Conservation (phyloP, 1,139 yeast genomes). For the Saccharomyces hybrid region DNA sequence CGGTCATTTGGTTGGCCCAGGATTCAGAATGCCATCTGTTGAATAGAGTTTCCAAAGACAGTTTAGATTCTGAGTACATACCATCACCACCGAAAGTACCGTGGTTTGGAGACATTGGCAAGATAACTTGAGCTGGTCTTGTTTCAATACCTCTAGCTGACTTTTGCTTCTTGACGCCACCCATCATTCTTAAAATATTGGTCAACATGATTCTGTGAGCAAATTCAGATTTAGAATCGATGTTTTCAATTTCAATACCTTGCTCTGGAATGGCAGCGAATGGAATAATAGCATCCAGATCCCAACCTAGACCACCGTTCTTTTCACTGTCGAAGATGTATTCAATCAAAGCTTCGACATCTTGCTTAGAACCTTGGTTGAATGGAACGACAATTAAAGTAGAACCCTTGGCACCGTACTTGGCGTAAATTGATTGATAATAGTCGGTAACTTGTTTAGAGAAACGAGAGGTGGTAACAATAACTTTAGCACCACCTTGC, state of each 20-base stretch:
- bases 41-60: slow-evolving; percentile 89
- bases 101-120: slow-evolving; percentile 96
- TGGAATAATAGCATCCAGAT: slow-evolving; percentile 89
- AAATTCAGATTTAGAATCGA: slow-evolving; percentile 91
- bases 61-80: slow-evolving; percentile 92
- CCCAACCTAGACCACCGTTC: slow-evolving; percentile 96
- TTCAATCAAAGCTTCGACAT: slow-evolving; percentile 75
- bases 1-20: slow-evolving; percentile 88
- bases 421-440: slow-evolving; percentile 87
- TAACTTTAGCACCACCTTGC: slow-evolving; percentile 95
- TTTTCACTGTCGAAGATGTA: slow-evolving; percentile 76
- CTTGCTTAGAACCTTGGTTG: slow-evolving; percentile 95
- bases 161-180: slow-evolving; percentile 81
- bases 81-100: slow-evolving; percentile 98
- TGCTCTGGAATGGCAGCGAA: slow-evolving; percentile 98
- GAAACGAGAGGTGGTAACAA: slow-evolving; percentile 93
- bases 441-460: slow-evolving; percentile 91
- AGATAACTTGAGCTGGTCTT: slow-evolving; percentile 94
- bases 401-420: slow-evolving; percentile 87
- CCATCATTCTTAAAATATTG: slow-evolving; percentile 83
- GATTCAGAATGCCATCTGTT: slow-evolving; percentile 98
- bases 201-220: slow-evolving; percentile 98
- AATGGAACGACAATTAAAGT: slow-evolving; percentile 93
- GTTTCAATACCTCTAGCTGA: slow-evolving; percentile 69
- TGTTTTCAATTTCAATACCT: slow-evolving; percentile 87